Evolutionary conservation across 2,329 filamentous ascomycete species (phyloP).

Genomic region (Claviceps sp.): DNA sequence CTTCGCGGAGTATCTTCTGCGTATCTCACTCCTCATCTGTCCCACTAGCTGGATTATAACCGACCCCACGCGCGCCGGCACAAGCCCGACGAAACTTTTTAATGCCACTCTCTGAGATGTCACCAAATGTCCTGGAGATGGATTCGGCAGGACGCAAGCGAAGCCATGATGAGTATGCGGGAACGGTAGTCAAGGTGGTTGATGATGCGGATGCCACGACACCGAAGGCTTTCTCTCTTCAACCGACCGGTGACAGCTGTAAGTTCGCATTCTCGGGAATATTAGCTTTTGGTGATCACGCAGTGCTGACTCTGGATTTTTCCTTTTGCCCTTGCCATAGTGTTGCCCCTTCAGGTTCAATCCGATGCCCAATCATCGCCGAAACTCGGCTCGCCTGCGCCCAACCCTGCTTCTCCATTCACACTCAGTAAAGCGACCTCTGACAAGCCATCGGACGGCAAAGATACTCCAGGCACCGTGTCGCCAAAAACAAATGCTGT

Average conservation of each 20-base stretch:
- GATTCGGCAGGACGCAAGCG: constrained; percentile 30
- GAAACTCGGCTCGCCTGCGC: constrained; percentile 16
- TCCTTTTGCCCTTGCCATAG: constrained; percentile 3
- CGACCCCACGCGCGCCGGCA: not conserved
- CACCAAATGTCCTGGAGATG: constrained; percentile 33
- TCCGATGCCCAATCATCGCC: constrained; percentile 16
- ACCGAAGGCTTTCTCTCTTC: constrained; percentile 6
- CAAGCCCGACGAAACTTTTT: not conserved
- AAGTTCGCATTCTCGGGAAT: not conserved
- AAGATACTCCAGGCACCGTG: constrained; percentile 7
- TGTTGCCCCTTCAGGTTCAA: constrained; percentile 12
- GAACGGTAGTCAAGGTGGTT: constrained; percentile 17
- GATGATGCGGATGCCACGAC: constrained; percentile 10
- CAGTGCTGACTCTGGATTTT: constrained; percentile 6
- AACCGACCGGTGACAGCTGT: constrained; percentile 13
- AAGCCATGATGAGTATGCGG: constrained; percentile 31
- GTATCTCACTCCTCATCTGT: not conserved
- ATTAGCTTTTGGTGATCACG: not conserved
- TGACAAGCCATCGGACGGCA: constrained; percentile 1
- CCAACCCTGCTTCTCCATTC: constrained; percentile 21
- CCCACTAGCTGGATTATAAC: not conserved
- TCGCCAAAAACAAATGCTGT: not conserved
- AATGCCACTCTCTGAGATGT: constrained; percentile 36
- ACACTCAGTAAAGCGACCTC: constrained; percentile 17
- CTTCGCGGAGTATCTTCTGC: not conserved